Base-by-base conservation (phyloP, 192 early-diverging fungal genomes). In the Coemansia aciculifera region DNA sequence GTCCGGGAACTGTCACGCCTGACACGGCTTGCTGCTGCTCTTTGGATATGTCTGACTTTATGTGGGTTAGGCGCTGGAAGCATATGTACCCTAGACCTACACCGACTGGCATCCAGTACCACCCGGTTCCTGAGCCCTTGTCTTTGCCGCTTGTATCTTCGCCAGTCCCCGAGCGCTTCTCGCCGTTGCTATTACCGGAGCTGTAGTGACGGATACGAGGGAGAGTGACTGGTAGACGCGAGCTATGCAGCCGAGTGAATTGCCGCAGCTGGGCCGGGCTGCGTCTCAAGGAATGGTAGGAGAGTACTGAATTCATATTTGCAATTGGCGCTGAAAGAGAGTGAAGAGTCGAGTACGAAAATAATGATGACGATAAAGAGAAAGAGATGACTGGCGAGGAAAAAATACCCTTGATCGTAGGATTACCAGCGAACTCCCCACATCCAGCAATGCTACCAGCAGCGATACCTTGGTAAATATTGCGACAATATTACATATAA, bases 91-190 rank as follows among this genome's bases (percentile, higher is more conserved):
- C 88, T 2, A 96, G 73, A 15, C 95, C 93, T 17, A 89, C 78
- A 27, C 89, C 88, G 13, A 88, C 83, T 0, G 92, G 89, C 62
- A 93, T 93, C 62, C 89, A 89, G 51, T 89, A 87, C 90, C 90
- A 93, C 72, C 78, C 39, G 75, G 70, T 12, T 71, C 87, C 13
- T 27, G 60, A 59, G 46, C 63, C 24, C 23, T 38, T 42, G 24
- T 67, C 29, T 49, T 48, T 24, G 17, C 23, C 11, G 3, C 39
- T 15, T 12, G 42, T 7, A 9, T 71, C 43, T 34, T 49, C 48
- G 24, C 52, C 42, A 27, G 19, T 66, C 54, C 49, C 51, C 27
- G 60, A 59, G 46, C 54, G 27, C 23, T 27, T 42, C 46, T 66
- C 29, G 51, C 34, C 36, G 17, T 17, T 10, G 13, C 39, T 38